Conservation (phyloP, 805 yeast genomes). For the Wickerhamomyces tratensis region DNA sequence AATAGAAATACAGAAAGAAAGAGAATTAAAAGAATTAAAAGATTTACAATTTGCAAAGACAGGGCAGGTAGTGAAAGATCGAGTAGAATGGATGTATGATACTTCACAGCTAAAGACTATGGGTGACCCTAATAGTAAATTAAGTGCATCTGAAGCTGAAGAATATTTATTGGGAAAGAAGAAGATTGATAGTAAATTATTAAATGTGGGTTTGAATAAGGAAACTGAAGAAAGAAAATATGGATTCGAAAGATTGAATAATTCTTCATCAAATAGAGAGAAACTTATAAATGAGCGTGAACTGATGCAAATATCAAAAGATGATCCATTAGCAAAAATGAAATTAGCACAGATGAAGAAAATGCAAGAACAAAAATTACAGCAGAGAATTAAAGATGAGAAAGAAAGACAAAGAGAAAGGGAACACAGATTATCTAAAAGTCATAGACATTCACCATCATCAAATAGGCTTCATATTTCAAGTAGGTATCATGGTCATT, state of each 20-base stretch:
- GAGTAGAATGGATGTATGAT: slow-evolving; percentile 85
- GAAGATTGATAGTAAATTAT: slow-evolving; percentile 30
- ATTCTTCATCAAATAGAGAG: background rate
- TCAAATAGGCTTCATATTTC: too few species aligned
- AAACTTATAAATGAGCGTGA: slow-evolving; percentile 10
- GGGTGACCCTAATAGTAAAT: slow-evolving; percentile 16
- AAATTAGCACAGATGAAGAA: slow-evolving; percentile 17
- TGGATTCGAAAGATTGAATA: slow-evolving; percentile 15
- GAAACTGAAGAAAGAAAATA: slow-evolving; percentile 10
- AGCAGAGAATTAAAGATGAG: slow-evolving; percentile 7
- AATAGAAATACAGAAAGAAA: slow-evolving; percentile 52
- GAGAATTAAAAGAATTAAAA: slow-evolving; percentile 47
- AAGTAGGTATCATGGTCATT: background rate
- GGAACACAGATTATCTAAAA: background rate
- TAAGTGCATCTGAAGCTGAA: slow-evolving; percentile 27
- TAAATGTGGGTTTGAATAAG: slow-evolving; percentile 5
- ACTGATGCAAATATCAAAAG: slow-evolving; percentile 16
- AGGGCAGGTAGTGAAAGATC: slow-evolving; percentile 29
- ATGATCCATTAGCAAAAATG: slow-evolving; percentile 44
- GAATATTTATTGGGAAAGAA: slow-evolving; percentile 45
- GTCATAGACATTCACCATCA: too few species aligned
- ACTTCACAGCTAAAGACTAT: slow-evolving; percentile 24
- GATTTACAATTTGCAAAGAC: slow-evolving; percentile 33
- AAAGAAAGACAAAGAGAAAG: slow-evolving; percentile 4
- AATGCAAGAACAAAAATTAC: slow-evolving; percentile 16